phyloP scores from a whole-genome alignment of 805 yeast genomes.

The Nakazawaea molendinolei region DNA sequence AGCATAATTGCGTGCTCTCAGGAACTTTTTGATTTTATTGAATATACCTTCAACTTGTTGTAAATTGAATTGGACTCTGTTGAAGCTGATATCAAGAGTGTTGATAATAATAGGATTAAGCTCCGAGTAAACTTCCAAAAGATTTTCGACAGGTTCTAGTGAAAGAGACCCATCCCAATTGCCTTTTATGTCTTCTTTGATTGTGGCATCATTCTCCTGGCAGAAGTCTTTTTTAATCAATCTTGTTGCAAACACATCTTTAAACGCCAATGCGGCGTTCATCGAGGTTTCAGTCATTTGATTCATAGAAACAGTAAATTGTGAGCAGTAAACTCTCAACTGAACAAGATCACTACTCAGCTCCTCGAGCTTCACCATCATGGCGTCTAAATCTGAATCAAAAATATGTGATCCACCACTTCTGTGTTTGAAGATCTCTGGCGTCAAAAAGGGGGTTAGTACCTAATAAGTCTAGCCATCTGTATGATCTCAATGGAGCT shows the following conservation, averaged over 20 bases:
- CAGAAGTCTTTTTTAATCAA: too few species aligned
- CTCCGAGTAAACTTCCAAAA: slow-evolving; percentile 2
- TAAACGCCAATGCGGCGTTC: too few species aligned
- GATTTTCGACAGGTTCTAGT: not conserved
- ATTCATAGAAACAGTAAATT: too few species aligned
- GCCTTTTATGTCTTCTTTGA: not conserved
- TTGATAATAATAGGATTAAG: slow-evolving; percentile 14
- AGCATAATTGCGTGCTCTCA: slow-evolving; percentile 26
- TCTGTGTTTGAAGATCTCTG: slow-evolving; percentile 28
- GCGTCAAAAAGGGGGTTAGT: slow-evolving; percentile 20
- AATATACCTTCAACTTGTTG: slow-evolving; percentile 13
- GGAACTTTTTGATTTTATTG: slow-evolving; percentile 21
- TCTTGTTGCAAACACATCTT: too few species aligned
- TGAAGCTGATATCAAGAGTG: slow-evolving; percentile 21
- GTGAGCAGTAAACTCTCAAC: too few species aligned
- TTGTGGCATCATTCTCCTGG: slow-evolving; percentile 5
- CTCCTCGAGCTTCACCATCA: too few species aligned
- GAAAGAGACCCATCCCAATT: not conserved
- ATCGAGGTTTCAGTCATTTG: too few species aligned
- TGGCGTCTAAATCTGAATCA: too few species aligned
- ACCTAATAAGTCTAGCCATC: too few species aligned
- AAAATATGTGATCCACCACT: too few species aligned
- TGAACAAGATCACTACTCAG: too few species aligned
- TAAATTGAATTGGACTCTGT: slow-evolving; percentile 19
- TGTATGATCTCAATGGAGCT: slow-evolving; percentile 1